Evolutionary conservation across 2,329 filamentous ascomycete genomes (phyloP), one percentile per base, ranked within the genome.

Genomic region (Parafenestella ontariensis): DNA sequence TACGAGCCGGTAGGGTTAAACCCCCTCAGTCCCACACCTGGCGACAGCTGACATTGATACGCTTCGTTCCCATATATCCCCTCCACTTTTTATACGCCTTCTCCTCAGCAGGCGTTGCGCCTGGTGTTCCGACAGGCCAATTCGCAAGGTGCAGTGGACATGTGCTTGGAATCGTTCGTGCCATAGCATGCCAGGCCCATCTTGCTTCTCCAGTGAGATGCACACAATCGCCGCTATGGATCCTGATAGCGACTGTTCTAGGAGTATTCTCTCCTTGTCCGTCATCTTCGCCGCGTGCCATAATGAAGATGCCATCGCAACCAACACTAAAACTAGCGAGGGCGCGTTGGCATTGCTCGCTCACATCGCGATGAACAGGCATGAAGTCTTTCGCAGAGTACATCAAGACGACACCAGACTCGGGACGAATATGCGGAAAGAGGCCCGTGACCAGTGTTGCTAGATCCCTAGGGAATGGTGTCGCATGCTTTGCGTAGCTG

Each of bases 131-230:
- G 3, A 72, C 65, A 15, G 93, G 93, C 93, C 93, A 98, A 46
- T 88, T 81, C 50, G 82, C 79, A 46, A 98, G 77, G 75, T 87
- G 89, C 0, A 79, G 77, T 0, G 94, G 94, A 73, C 93, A 98
- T 0, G 91, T 96, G 1, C 80, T 85, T 42, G 87, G 85, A 40
- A 97, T 73, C 3, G 97, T 89, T 71, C 92, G 94, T 2, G 95
- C 93, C 44, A 98, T 93, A 10, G 91, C 93, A 77, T 98, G 95
- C 94, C 94, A 98, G 3, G 94, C 93, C 78, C 91, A 96, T 42
- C 95, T 83, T 6, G 91, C 89, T 55, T 88, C 83, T 24, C 89
- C 85, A 45, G 86, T 88, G 89, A 99, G 96, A 71, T 96, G 92
- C 0, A 98, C 86, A 5, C 88, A 91, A 78, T 98, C 94, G 0